Evolutionary conservation across 2,329 filamentous ascomycete species (phyloP), one percentile per base, ranked within the genome.

Genomic region (Colletotrichum tamarilloi): DNA sequence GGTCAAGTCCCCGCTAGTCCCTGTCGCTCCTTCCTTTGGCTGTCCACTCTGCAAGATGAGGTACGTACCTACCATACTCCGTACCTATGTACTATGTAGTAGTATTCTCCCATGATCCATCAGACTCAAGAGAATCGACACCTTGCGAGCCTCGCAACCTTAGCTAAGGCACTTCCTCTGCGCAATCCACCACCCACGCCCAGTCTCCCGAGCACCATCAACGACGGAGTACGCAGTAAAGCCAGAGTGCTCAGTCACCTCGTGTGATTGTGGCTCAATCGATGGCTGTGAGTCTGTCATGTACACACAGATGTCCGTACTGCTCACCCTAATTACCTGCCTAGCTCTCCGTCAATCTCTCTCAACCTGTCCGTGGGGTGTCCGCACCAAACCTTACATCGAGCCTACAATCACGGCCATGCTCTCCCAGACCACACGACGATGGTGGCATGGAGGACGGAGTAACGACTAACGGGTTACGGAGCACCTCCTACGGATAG

Each of bases 1-100:
- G 4, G 57, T 64, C 67, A 30, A 57, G 42, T 24, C 65, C 64
- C 59, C 68, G 32, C 46, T 55, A 53, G 67, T 28, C 26, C 62
- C 32, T 42, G 30, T 28, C 52, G 32, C 32, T 42, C 22, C 42
- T 65, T 65, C 26, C 26, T 32, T 42, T 42, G 16, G 38, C 14
- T 42, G 28, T 24, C 38, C 67, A 56, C 56, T 57, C 42, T 52
- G 52, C 52, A 58, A 62, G 28, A 42, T 62, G 46, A 68, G 46
- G 19, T 30, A 68, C 66, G 66, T 67, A 59, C 16, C 26, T 38
- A 32, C 9, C 32, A 12, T 12, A 35, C 32, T 12, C 32, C 11
- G 32, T 12, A 35, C 32, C 32, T 35, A 35, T 26, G 24, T 26
- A 26, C 24, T 26, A 3, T 26, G 24, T 26, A 26, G 24, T 26